Evolutionary conservation across 208 protist species (phyloP).

Genomic region (Vickermania spadyakhi): DNA sequence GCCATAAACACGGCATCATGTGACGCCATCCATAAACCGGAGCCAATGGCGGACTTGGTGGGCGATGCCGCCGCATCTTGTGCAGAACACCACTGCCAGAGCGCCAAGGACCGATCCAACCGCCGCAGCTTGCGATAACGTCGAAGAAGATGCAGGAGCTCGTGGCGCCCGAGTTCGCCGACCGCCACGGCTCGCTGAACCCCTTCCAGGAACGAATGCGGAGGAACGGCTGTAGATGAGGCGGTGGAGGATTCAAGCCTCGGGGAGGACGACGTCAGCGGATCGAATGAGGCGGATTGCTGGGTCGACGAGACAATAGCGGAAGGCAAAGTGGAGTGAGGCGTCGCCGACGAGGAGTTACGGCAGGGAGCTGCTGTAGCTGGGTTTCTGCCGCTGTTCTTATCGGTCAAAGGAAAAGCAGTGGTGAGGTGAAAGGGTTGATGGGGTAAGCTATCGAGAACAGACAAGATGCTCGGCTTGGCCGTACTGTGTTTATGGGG

Average conservation of each 20-base stretch:
- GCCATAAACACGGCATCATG: constrained; percentile 80
- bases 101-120: constrained; percentile 55
- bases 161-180: constrained; percentile 39
- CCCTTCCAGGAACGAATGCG: neutral
- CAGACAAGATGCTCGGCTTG: constrained; percentile 29
- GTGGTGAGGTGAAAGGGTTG: neutral
- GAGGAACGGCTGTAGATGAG: neutral
- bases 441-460: constrained; percentile 26
- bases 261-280: too few species aligned
- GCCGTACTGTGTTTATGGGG: constrained; percentile 39
- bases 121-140: constrained; percentile 57
- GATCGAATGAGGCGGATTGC: too few species aligned
- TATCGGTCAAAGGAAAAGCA: too few species aligned
- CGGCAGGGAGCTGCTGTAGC: too few species aligned
- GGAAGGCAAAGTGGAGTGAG: constrained; percentile 27
- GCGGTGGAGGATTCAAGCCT: too few species aligned
- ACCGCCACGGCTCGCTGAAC: constrained; percentile 27
- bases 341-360: too few species aligned
- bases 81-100: constrained; percentile 31
- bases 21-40: constrained; percentile 33
- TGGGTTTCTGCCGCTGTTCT: too few species aligned
- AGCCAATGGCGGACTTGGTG: neutral
- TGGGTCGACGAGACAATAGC: too few species aligned
- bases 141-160: constrained; percentile 38
- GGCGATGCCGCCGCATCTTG: constrained; percentile 4